phyloP scores from a whole-genome alignment of 2,329 filamentous ascomycete genomes.

The Arthrobotrys pseudoclavata region DNA sequence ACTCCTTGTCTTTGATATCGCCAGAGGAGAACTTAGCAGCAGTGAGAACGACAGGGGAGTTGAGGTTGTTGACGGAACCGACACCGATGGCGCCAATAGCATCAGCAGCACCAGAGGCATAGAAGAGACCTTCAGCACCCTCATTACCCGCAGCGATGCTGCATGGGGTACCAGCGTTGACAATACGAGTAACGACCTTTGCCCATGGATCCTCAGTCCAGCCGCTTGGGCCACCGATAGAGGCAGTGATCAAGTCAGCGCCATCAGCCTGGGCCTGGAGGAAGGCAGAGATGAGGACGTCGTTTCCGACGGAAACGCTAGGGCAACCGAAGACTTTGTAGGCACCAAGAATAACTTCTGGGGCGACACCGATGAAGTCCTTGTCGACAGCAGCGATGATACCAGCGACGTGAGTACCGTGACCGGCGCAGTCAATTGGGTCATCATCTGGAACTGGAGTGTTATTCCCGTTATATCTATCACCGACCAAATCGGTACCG shows the following conservation, averaged over 20 bases:
- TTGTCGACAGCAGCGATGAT: slow-evolving; percentile 62
- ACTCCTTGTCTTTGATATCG: slow-evolving; percentile 63
- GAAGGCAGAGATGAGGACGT: slow-evolving; percentile 65
- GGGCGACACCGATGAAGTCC: slow-evolving; percentile 64
- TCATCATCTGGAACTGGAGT: slow-evolving; percentile 60
- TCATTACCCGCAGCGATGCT: slow-evolving; percentile 71
- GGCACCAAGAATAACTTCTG: slow-evolving; percentile 63
- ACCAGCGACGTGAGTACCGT: slow-evolving; percentile 63
- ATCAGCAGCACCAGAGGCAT: slow-evolving; percentile 67
- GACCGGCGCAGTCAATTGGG: slow-evolving; percentile 62
- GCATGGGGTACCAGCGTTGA: slow-evolving; percentile 69
- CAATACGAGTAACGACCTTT: slow-evolving; percentile 67
- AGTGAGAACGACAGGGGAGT: slow-evolving; percentile 64
- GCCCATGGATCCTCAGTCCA: slow-evolving; percentile 66
- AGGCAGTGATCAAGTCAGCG: slow-evolving; percentile 66
- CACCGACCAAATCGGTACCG: slow-evolving; percentile 62
- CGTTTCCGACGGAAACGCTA: slow-evolving; percentile 62
- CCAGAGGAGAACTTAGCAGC: slow-evolving; percentile 60
- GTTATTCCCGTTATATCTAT: slow-evolving; percentile 54
- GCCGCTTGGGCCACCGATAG: slow-evolving; percentile 66
- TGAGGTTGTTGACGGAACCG: slow-evolving; percentile 66
- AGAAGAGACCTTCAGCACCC: slow-evolving; percentile 70
- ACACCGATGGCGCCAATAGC: slow-evolving; percentile 68
- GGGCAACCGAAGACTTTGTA: slow-evolving; percentile 65
- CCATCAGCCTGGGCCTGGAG: slow-evolving; percentile 64